Conservation (phyloP, 2,329 filamentous ascomycete genomes). For the Clonostachys rosea region DNA sequence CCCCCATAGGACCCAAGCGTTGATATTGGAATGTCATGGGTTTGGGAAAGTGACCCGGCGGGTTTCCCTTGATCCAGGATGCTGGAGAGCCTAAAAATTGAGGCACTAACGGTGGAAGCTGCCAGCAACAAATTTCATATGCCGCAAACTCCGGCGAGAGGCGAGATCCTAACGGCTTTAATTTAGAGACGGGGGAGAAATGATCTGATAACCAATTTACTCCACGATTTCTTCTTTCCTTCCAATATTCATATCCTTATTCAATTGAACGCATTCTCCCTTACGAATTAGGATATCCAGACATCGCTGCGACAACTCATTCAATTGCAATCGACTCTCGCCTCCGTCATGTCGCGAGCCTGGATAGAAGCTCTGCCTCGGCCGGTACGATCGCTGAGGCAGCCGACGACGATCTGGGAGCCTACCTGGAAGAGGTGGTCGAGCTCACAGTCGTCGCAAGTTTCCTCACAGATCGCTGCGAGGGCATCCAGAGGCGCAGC, state of each 20-base stretch:
- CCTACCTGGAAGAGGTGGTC: constrained; percentile 18
- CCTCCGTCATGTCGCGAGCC: not conserved
- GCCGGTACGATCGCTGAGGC: constrained; percentile 8
- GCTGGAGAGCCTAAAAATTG: too few relatives aligned
- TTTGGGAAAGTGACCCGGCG: too few relatives aligned
- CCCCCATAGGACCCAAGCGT: too few relatives aligned
- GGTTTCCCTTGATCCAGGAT: too few relatives aligned
- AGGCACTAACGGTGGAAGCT: too few relatives aligned
- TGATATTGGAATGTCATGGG: too few relatives aligned
- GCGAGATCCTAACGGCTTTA: too few relatives aligned
- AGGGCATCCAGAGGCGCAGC: constrained; percentile 10
- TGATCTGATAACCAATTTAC: too few relatives aligned
- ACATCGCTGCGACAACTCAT: not conserved
- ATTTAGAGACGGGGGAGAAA: too few relatives aligned
- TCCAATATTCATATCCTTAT: not conserved
- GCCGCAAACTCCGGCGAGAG: too few relatives aligned
- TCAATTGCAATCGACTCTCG: not conserved
- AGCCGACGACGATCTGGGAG: constrained; percentile 15
- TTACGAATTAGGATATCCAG: not conserved
- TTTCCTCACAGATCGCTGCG: not conserved
- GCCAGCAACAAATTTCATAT: too few relatives aligned
- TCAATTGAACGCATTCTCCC: not conserved
- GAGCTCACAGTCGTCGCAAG: constrained; percentile 12
- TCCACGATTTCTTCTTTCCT: too few relatives aligned
- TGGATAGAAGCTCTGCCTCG: constrained; percentile 2